These are phyloP conservation scores for Trichosporon coremiiforme DNA, from an alignment of 1,284 basidiomycete genomes.

Conservation along the genomic window DNA sequence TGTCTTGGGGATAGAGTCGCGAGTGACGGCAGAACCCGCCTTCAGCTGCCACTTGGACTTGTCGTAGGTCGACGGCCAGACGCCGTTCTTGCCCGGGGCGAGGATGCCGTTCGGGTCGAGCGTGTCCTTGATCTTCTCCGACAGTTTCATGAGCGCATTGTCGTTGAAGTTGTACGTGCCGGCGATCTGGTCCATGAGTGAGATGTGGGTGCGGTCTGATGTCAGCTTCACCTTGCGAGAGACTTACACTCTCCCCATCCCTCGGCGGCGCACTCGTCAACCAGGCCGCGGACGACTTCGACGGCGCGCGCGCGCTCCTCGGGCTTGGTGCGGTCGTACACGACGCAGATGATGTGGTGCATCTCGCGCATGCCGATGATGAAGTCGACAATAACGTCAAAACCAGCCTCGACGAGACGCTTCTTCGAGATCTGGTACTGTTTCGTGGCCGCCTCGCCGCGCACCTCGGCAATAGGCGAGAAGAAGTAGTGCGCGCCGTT, in stretches of 20 bases:
- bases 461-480: slow-evolving; percentile 24
- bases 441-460: slow-evolving; percentile 17
- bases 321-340: slow-evolving; percentile 38
- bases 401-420: slow-evolving; percentile 18
- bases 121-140: slow-evolving; percentile 42
- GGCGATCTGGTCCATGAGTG: slow-evolving; percentile 36
- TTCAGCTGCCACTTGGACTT: slow-evolving; percentile 25
- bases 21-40: not conserved
- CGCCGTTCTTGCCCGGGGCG: slow-evolving; percentile 36
- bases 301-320: slow-evolving; percentile 35
- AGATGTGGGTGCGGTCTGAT: slow-evolving; percentile 34
- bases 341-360: slow-evolving; percentile 29
- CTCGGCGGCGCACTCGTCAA: slow-evolving; percentile 36
- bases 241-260: slow-evolving; percentile 39
- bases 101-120: slow-evolving; percentile 47
- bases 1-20: not conserved
- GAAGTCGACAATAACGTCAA: slow-evolving; percentile 26
- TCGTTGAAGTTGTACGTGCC: slow-evolving; percentile 37
- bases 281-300: slow-evolving; percentile 30
- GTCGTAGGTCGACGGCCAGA: slow-evolving; percentile 23
- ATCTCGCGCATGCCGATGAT: slow-evolving; percentile 27
- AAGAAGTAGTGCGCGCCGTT: slow-evolving; percentile 28
- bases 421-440: slow-evolving; percentile 23
- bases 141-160: slow-evolving; percentile 37
- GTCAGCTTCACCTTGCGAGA: not conserved